A percentile compares a stretch with the other conserved stretches of the same genome.
phyloP scores from a whole-genome alignment of 345 rosid genomes.

The Lenwebbia sp. region DNA sequence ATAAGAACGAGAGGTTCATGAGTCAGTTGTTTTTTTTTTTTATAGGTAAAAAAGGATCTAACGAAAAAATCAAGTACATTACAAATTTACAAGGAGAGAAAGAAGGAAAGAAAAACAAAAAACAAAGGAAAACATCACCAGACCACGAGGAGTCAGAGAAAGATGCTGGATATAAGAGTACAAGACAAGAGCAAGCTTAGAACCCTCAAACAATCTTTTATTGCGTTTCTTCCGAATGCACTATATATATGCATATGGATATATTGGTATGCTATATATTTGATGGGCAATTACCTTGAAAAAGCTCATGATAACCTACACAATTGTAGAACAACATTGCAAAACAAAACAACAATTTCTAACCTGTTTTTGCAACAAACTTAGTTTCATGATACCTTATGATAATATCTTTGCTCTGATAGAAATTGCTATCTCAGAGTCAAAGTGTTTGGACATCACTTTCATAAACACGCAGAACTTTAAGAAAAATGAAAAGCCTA shows the following conservation, averaged over 20 bases:
- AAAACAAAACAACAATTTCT: neutral
- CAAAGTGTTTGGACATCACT: neutral
- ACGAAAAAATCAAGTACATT: slow-evolving; percentile 24
- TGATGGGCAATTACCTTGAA: neutral
- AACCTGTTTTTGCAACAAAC: neutral
- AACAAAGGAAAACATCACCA: neutral
- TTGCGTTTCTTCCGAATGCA: neutral
- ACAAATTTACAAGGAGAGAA: slow-evolving; percentile 8
- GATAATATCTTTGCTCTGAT: neutral
- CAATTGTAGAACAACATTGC: neutral
- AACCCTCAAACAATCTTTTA: neutral
- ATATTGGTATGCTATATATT: neutral
- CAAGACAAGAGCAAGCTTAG: neutral
- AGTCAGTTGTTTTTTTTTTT: neutral
- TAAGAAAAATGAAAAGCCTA: neutral
- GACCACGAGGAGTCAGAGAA: neutral
- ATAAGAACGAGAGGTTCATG: neutral
- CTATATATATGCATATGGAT: neutral
- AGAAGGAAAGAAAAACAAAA: neutral
- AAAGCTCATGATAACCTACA: neutral
- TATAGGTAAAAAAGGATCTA: neutral
- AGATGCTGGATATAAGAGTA: neutral
- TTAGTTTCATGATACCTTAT: neutral
- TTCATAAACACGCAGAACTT: neutral
- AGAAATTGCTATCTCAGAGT: neutral